phyloP scores from a whole-genome alignment of 495 filamentous ascomycete genomes.

The Pyronema omphalodes region DNA sequence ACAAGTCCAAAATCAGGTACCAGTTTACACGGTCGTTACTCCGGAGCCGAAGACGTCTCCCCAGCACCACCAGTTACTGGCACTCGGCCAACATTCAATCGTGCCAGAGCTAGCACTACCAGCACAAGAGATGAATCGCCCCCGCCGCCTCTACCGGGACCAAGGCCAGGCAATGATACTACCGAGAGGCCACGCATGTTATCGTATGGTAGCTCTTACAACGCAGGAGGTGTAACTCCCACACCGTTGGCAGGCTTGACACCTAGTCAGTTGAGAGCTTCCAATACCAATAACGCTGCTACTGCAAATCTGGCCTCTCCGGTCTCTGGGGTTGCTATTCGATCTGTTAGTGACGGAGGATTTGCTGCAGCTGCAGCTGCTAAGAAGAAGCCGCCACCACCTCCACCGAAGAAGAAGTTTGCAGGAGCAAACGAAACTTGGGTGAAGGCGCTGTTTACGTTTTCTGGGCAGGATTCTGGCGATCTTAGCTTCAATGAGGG shows the following conservation, averaged over 20 bases:
- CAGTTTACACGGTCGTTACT: background rate
- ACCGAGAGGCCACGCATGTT: background rate
- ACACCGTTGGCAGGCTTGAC: conserved; percentile 2
- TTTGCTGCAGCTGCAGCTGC: conserved; percentile 26
- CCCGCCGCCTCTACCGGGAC: conserved; percentile 19
- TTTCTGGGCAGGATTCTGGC: conserved; percentile 48
- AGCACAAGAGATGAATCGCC: conserved; percentile 18
- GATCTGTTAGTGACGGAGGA: background rate
- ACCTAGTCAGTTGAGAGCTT: background rate
- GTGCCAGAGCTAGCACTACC: conserved; percentile 3
- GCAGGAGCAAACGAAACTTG: conserved; percentile 35
- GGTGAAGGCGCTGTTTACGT: conserved; percentile 68
- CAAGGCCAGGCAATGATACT: conserved; percentile 12
- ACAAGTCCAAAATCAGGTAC: background rate
- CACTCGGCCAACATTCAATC: conserved; percentile 7
- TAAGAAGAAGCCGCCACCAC: conserved; percentile 56
- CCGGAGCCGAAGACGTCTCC: conserved; percentile 6
- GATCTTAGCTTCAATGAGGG: conserved; percentile 73
- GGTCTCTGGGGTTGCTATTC: background rate
- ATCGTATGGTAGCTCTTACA: background rate
- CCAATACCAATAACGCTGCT: background rate
- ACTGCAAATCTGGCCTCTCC: background rate
- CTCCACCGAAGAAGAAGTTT: conserved; percentile 36
- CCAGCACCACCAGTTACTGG: conserved; percentile 1
- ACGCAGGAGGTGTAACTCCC: background rate